Evolutionary conservation across 2,329 filamentous ascomycete species (phyloP), one percentile per base, ranked within the genome.

Genomic region (Verticillium albo-atrum): DNA sequence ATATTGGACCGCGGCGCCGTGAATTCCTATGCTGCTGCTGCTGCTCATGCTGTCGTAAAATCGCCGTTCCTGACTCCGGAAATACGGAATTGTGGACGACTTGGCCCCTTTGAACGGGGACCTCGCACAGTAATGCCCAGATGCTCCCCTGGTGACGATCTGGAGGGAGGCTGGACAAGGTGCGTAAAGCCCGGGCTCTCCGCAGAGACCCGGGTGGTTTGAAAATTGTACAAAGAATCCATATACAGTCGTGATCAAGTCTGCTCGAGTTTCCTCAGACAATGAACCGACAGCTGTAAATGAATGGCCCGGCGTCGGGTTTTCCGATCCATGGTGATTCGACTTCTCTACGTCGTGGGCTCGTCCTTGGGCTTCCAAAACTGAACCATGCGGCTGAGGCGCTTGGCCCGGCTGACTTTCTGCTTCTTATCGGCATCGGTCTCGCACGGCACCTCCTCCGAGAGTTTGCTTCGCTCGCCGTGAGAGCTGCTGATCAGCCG

Each of bases 401-500:
- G 83, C 70, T 87, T 90, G 37, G 85, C 79, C 71, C 87, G 89
- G 78, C 88, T 90, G 26, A 67, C 68, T 70, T 85, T 86, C 7
- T 71, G 66, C 77, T 81, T 83, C 68, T 83, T 85, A 32, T 85
- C 83, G 0, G 75, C 68, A n/a, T 87, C 81, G 47, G 74, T 78
- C 52, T 86, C 84, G 62, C 78, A 68, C 6, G 80, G 78, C 53
- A 89, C 84, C 68, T 91, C 89, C 67, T 88, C 86, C 0, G 87
- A 89, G 25, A 92, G 77, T 70, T 91, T 91, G 79, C 88, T 91
- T 64, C 85, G 83, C 72, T 92, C 89, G 9, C 87, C 88, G 66
- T 91, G 89, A 3, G 87, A 87, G 64, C 86, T 88, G 71, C 87
- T 90, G 67, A 93, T 89, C 42, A 94, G 79, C 55, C 90, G 85